These are phyloP conservation scores for Pleurotus cornucopiae DNA, from an alignment of 768 basidiomycete genomes.

Conservation along the genomic window DNA sequence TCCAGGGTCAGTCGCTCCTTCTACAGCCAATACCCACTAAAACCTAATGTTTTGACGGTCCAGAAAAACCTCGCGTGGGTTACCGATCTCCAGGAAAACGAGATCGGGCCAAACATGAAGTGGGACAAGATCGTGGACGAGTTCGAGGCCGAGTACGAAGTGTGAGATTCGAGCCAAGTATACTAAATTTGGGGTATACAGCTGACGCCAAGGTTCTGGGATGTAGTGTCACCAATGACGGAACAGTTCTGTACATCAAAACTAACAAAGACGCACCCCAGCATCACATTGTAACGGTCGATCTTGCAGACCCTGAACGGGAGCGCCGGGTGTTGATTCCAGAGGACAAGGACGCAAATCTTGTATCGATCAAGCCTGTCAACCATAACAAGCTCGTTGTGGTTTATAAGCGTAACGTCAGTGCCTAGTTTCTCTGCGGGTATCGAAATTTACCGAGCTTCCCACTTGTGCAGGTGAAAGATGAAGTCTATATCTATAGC, in stretches of 20 bases:
- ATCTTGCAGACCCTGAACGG: slow-evolving; percentile 46
- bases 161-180: slow-evolving; percentile 38
- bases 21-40: not conserved
- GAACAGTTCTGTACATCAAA: slow-evolving; percentile 53
- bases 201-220: slow-evolving; percentile 5
- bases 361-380: slow-evolving; percentile 45
- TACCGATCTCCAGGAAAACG: slow-evolving; percentile 54
- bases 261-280: slow-evolving; percentile 67
- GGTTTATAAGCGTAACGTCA: slow-evolving; percentile 69
- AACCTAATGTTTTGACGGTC: not conserved
- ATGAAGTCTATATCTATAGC: slow-evolving; percentile 73
- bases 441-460: too few relatives aligned
- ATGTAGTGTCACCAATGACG: slow-evolving; percentile 63
- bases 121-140: slow-evolving; percentile 71
- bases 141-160: slow-evolving; percentile 62
- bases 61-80: slow-evolving; percentile 78
- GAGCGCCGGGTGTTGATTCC: slow-evolving; percentile 60
- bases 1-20: slow-evolving; percentile 41
- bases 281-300: slow-evolving; percentile 62
- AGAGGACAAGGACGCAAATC: slow-evolving; percentile 59
- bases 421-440: slow-evolving; percentile 16
- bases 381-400: slow-evolving; percentile 55
- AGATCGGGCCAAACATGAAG: slow-evolving; percentile 59
- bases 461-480: slow-evolving; percentile 51
- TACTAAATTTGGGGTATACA: not conserved